Base-by-base conservation (phyloP, 768 basidiomycete species). In the Kwoniella sp. region DNA sequence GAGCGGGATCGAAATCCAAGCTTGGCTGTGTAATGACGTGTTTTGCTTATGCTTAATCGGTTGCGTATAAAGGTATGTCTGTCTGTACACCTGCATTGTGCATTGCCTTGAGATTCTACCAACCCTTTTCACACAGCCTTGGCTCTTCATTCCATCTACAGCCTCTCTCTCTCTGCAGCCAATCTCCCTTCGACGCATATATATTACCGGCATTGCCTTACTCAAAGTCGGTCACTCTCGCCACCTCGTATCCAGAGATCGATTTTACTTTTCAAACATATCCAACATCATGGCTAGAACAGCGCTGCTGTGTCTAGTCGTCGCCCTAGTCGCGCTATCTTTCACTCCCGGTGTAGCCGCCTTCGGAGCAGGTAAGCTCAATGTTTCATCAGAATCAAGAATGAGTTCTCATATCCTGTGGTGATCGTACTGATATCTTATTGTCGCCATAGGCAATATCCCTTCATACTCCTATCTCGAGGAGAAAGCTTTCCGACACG, bases 401-500 rank as follows among this genome's bases (percentile, higher is more conserved):
- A 13, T 6, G 33, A 5, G 5, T 13, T 33, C 33, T 33, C 50
- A 7, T 19, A 15, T n/a, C 15, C 7, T 12, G 15, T 49, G 47
- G 2, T 30, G 58, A 10, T 54, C 51, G 17, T 21, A 30, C 68
- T 64, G 49, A 56, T 21, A 3, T 9, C 6, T 13, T 15, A 49
- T 52, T 17, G 17, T 25, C 30, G 44, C 10, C n/a, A 88, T 88
- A 56, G 91, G 91, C 44, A 92, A 93, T 73, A 92, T 94, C 71
- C 91, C 91, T 37, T 85, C 85, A 83, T 88, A 77, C 71, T 88
- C 90, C 6, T 94, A 88, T 78, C 85, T 94, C 80, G 92, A 94
- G 77, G 91, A 89, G 40, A 86, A 84, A 68, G 88, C 88, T 0
- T 90, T 90, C 80, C 83, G 91, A 51, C 92, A 96, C 76, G 93